These are phyloP conservation scores for Colletotrichum chrysophilum DNA, from an alignment of 2,329 filamentous ascomycete genomes.

Conservation along the genomic window DNA sequence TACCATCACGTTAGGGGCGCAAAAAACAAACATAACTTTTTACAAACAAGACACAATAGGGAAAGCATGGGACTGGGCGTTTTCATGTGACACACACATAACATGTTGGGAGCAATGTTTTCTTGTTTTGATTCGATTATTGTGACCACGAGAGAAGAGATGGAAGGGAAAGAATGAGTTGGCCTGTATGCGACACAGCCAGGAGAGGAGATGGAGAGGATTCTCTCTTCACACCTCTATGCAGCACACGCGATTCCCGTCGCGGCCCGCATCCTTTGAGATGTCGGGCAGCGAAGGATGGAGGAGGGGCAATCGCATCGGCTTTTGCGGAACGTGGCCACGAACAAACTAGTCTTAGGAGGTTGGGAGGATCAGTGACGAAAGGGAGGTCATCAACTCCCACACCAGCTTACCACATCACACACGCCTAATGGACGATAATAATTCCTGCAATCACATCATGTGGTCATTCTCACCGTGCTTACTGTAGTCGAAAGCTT, in stretches of 20 bases:
- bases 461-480: neutral
- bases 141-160: constrained; percentile 13
- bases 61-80: constrained; percentile 20
- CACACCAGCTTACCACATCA: neutral
- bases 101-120: neutral
- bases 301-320: neutral
- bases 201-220: neutral
- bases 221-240: neutral
- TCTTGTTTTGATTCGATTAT: neutral
- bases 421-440: neutral
- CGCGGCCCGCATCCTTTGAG: neutral
- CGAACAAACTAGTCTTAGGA: neutral
- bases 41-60: neutral
- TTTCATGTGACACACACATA: constrained; percentile 9
- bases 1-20: neutral
- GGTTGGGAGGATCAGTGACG: neutral
- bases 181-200: neutral
- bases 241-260: neutral
- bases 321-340: neutral
- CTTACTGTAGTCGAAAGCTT: neutral
- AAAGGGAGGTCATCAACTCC: neutral
- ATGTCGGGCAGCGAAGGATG: neutral
- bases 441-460: neutral
- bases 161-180: neutral
- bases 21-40: neutral